These are phyloP conservation scores for Chalciporus pseudorubinellus DNA, from an alignment of 768 basidiomycete genomes.

Conservation along the genomic window DNA sequence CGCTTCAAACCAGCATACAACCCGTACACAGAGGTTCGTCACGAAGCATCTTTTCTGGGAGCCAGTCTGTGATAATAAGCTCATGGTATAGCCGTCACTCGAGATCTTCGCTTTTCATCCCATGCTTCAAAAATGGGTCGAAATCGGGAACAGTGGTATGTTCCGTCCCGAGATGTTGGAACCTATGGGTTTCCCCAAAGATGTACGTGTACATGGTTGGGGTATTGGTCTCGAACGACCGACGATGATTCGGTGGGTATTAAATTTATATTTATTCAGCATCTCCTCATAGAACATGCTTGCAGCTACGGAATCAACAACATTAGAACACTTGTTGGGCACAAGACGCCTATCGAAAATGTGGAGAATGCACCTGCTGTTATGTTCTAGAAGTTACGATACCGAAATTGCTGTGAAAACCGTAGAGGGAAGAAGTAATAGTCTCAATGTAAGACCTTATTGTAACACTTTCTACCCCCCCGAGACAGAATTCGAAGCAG, in stretches of 20 bases:
- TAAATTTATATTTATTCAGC: not conserved
- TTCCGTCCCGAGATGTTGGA: conserved; percentile 99
- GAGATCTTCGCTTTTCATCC: conserved; percentile 99
- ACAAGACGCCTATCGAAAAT: conserved; percentile 89
- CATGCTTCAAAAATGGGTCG: conserved; percentile 90
- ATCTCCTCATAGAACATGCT: not conserved
- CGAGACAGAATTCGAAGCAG: no score
- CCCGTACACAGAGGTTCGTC: conserved; percentile 86
- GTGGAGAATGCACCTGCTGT: conserved; percentile 91
- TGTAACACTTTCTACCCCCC: not conserved
- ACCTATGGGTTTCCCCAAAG: conserved; percentile 97
- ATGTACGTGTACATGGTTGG: conserved; percentile 96
- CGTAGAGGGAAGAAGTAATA: conserved; percentile 4
- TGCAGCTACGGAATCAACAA: conserved; percentile 93
- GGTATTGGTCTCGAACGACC: conserved; percentile 92
- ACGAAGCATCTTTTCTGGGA: not conserved
- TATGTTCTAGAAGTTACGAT: conserved; percentile 58
- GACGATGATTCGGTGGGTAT: conserved; percentile 92
- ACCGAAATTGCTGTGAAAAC: not conserved
- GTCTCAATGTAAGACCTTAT: conserved; percentile 2
- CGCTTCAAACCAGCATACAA: conserved; percentile 99
- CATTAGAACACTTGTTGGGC: conserved; percentile 93
- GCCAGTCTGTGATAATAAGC: not conserved
- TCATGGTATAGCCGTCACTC: conserved; percentile 69
- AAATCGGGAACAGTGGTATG: conserved; percentile 99